phyloP scores from a whole-genome alignment of 345 rosid genomes.

The Angophora floribunda region DNA sequence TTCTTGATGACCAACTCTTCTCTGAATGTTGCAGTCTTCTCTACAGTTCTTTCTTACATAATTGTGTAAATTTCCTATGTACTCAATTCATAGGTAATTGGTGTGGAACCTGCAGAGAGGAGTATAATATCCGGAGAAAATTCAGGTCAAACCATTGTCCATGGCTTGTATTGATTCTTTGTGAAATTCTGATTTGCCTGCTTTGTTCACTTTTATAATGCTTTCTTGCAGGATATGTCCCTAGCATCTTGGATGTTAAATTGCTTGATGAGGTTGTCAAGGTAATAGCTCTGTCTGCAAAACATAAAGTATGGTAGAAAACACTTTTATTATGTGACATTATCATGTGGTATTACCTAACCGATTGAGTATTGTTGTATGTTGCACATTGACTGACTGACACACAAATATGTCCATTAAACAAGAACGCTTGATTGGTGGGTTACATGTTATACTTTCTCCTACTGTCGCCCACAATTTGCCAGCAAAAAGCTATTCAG shows the following conservation, averaged over 20 bases:
- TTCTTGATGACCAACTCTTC: background rate
- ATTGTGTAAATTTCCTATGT: background rate
- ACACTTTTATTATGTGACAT: background rate
- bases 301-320: background rate
- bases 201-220: background rate
- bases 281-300: conserved; percentile 16
- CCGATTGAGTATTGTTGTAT: background rate
- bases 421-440: background rate
- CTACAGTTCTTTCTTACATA: background rate
- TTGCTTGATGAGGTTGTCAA: conserved; percentile 85
- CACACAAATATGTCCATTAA: background rate
- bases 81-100: conserved; percentile 45
- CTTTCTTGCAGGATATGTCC: conserved; percentile 59
- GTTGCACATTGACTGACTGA: background rate
- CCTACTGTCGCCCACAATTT: background rate
- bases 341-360: background rate
- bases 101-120: conserved; percentile 96
- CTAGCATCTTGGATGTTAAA: conserved; percentile 68
- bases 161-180: background rate
- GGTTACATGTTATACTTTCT: background rate
- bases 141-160: conserved; percentile 33
- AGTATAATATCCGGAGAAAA: conserved; percentile 84
- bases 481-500: background rate
- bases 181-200: background rate
- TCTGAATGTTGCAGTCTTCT: background rate